Conservation (phyloP, 139 green algal species). For the Yamagishiella unicocca region DNA sequence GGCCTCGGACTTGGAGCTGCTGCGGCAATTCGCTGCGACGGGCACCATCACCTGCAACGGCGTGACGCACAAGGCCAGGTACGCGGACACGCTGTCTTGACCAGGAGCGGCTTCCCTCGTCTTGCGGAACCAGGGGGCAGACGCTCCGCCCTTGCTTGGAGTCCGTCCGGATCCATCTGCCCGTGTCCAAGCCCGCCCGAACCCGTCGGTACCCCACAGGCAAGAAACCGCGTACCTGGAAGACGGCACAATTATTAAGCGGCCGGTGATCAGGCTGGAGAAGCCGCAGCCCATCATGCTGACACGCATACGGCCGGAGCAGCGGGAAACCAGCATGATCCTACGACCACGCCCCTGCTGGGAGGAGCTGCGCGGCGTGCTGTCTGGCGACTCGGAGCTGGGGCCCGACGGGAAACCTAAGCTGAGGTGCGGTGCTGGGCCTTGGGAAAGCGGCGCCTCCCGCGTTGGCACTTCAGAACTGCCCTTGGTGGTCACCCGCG, state of each 20-base stretch:
- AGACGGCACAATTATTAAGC: constrained; percentile 43
- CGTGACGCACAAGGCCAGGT: constrained; percentile 53
- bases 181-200: neutral
- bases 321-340: constrained; percentile 80
- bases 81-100: neutral
- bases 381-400: constrained; percentile 60
- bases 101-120: too few relatives aligned
- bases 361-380: constrained; percentile 64
- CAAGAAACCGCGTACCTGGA: constrained; percentile 37
- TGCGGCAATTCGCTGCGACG: constrained; percentile 67
- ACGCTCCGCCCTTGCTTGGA: too few relatives aligned
- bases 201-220: constrained; percentile 13
- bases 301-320: constrained; percentile 80
- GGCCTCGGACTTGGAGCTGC: constrained; percentile 61
- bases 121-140: too few relatives aligned
- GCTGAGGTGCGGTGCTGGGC: constrained; percentile 22
- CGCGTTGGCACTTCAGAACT: too few relatives aligned
- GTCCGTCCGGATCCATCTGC: too few relatives aligned
- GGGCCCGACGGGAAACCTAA: constrained; percentile 38
- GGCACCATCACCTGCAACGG: constrained; percentile 59
- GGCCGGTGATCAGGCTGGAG: constrained; percentile 76
- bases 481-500: too few relatives aligned
- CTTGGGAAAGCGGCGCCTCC: too few relatives aligned
- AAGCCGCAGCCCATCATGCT: constrained; percentile 65
- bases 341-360: constrained; percentile 77